These are phyloP conservation scores for Ustilago xerochloae DNA, from an alignment of 1,284 basidiomycete species.

Conservation along the genomic window DNA sequence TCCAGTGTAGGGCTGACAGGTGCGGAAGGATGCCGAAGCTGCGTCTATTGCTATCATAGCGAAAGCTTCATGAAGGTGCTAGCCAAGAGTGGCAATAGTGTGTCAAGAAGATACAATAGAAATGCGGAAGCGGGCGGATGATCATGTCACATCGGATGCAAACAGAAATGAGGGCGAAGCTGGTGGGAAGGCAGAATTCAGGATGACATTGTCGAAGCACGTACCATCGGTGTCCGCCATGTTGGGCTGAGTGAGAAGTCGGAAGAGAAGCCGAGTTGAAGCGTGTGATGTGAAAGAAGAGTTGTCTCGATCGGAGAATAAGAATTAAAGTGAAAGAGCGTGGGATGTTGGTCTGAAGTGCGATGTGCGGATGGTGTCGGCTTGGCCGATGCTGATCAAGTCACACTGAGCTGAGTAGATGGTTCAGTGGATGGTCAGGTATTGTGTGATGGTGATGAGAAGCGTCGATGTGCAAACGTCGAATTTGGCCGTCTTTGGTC, in stretches of 20 bases:
- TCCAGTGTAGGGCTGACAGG: too few relatives aligned
- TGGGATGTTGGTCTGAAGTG: background rate
- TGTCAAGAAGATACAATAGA: slow-evolving; percentile 3
- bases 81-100: background rate
- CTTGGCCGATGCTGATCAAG: slow-evolving; percentile 7
- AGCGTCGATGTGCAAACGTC: background rate
- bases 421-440: slow-evolving; percentile 7
- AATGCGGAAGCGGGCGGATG: background rate
- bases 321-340: background rate
- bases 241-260: slow-evolving; percentile 20
- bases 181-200: slow-evolving; percentile 1
- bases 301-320: background rate
- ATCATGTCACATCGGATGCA: slow-evolving; percentile 9
- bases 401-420: slow-evolving; percentile 5
- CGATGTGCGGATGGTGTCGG: background rate
- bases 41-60: too few relatives aligned
- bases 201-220: slow-evolving; percentile 41
- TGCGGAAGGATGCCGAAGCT: too few relatives aligned
- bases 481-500: background rate
- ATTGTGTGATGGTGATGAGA: slow-evolving; percentile 2
- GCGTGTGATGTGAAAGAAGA: background rate
- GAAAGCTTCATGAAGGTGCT: background rate
- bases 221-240: slow-evolving; percentile 63
- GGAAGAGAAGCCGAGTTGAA: background rate
- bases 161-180: slow-evolving; percentile 1